Evolutionary conservation across 1,284 basidiomycete species (phyloP), one percentile per base, ranked within the genome.

Genomic region (Boletus sp.): DNA sequence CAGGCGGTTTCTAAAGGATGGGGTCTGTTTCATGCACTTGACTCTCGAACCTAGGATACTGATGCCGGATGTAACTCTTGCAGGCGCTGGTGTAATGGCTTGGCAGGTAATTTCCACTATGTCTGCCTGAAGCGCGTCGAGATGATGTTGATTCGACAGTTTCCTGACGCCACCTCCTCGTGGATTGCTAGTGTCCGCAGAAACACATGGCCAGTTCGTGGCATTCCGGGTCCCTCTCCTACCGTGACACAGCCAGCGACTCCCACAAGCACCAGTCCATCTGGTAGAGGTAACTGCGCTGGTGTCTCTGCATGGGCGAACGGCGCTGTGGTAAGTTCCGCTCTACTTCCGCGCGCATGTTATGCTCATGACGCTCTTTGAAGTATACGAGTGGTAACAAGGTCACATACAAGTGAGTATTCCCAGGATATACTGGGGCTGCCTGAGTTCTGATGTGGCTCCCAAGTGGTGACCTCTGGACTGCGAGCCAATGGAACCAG

Each of bases 1-100:
- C 76, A 82, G 64, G 88, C 85, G 1, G 81, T 84, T 72, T 72
- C 68, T 17, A 67, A 78, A 63, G 86, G 86, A 25, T 89, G 87
- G 87, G 74, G 81, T 85, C 56, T 74, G 82, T 76, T 16, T 65
- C 56, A 47, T 65, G 31, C 46, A 17, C 27, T 31, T 21, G 27
- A 16, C 38, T 3, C 8, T 54, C 4, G 51, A 38, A 38, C 6
- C 19, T 1, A 37, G 13, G 46, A 50, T 48, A 31, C 58, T 68
- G 44, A 67, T 6, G 40, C n/a, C n/a, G n/a, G n/a, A n/a, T n/a
- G n/a, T n/a, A n/a, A 43, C 38, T 33, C 25, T 52, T 48, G 27
- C 62, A 83, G 84, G 77, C 64, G 88, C 71, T 17, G 87, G 87
- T 52, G 80, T 78, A 16, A 81, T 83, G 77, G 70, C 68, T 21